Conservation (phyloP, 2,329 filamentous ascomycete species). For the Ceratocystis eucalypticola region DNA sequence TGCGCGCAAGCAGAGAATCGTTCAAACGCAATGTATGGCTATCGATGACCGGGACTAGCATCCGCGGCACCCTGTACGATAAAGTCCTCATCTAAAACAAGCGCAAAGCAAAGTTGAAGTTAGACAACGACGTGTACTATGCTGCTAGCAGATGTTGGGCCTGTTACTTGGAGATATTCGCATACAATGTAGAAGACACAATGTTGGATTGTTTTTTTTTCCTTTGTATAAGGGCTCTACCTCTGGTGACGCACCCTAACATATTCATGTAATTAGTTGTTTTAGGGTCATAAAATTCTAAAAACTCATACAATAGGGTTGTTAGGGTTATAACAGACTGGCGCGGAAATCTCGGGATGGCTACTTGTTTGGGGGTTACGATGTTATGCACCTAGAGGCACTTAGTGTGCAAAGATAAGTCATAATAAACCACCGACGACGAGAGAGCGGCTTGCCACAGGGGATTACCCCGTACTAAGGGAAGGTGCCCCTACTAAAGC, state of each 20-base stretch:
- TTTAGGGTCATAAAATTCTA: too few relatives aligned
- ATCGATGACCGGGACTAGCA: conserved; percentile 66
- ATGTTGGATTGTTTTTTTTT: not conserved
- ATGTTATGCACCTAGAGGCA: not conserved
- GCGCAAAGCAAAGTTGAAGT: not conserved
- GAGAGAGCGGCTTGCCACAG: not conserved
- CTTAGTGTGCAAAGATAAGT: not conserved
- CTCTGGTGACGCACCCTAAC: too few relatives aligned
- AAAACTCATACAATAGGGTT: not conserved
- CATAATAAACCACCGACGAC: not conserved
- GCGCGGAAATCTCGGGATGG: not conserved
- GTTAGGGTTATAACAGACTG: not conserved
- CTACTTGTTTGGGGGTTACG: too few relatives aligned
- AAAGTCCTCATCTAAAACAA: not conserved
- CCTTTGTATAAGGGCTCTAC: not conserved
- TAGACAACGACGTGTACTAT: not conserved
- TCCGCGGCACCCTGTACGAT: conserved; percentile 64
- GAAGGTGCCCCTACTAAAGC: not conserved
- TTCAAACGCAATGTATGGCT: conserved; percentile 85
- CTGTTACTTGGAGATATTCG: not conserved
- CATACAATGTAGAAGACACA: not conserved
- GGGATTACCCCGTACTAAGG: not conserved
- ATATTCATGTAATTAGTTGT: too few relatives aligned
- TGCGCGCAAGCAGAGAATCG: conserved; percentile 68
- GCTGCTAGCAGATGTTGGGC: not conserved